Conservation (phyloP, 768 basidiomycete genomes). For the Pulveroboletus sp. region DNA sequence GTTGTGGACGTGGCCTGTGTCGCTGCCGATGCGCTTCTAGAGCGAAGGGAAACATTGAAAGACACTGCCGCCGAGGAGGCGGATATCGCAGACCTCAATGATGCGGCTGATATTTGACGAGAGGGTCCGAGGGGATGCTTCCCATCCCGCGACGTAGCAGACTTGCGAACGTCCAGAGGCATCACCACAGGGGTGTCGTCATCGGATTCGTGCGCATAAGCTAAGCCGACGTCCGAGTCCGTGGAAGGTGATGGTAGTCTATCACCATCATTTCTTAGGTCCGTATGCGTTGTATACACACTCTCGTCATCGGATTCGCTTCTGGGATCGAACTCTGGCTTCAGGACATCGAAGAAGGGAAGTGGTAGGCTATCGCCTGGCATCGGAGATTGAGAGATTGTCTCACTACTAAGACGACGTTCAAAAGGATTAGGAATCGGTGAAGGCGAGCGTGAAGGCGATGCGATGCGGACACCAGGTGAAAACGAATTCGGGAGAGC, state of each 20-base stretch:
- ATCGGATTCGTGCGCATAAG: constrained; percentile 36
- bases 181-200: constrained; percentile 33
- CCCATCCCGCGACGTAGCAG: constrained; percentile 10
- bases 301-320: constrained; percentile 34
- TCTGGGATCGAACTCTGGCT: constrained; percentile 22
- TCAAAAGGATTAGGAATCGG: constrained; percentile 85
- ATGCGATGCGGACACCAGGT: constrained; percentile 25
- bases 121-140: constrained; percentile 21
- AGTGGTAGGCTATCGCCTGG: constrained; percentile 33
- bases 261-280: constrained; percentile 18
- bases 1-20: constrained; percentile 23
- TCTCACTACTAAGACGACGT: constrained; percentile 84
- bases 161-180: constrained; percentile 26
- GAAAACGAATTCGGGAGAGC: constrained; percentile 17
- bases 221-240: constrained; percentile 33
- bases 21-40: constrained; percentile 26
- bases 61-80: constrained; percentile 12
- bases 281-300: constrained; percentile 32
- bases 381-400: constrained; percentile 21
- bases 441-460: constrained; percentile 30
- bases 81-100: constrained; percentile 19
- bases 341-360: constrained; percentile 59
- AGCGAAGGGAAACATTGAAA: constrained; percentile 8
- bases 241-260: constrained; percentile 25
- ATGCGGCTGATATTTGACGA: constrained; percentile 27